Conservation (phyloP, 2,329 filamentous ascomycete genomes). For the Arthrobotrys megalospora region DNA sequence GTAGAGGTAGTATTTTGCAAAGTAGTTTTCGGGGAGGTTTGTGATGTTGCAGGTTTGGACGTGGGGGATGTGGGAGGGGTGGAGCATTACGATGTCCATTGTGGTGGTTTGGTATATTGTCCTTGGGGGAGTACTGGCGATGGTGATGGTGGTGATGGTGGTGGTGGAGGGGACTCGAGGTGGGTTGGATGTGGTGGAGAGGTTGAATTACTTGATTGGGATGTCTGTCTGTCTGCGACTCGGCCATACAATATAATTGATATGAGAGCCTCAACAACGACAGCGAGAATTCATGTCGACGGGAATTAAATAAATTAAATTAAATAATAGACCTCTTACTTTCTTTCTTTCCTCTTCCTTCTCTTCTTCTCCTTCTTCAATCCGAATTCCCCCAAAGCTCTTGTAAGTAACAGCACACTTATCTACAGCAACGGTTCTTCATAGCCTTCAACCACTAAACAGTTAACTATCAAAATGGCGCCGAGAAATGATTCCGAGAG, state of each 20-base stretch:
- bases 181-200: conserved; percentile 7
- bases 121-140: neutral
- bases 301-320: too few species aligned
- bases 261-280: neutral
- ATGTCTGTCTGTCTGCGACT: neutral
- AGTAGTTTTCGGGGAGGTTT: conserved; percentile 99
- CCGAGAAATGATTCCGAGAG: too few species aligned
- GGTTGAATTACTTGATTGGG: conserved; percentile 15
- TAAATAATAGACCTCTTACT: too few species aligned
- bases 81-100: conserved; percentile 94
- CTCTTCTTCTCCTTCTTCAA: too few species aligned
- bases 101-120: conserved; percentile 65
- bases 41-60: conserved; percentile 99
- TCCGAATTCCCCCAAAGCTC: too few species aligned
- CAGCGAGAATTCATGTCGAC: neutral
- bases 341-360: too few species aligned
- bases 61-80: conserved; percentile 85
- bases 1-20: conserved; percentile 99
- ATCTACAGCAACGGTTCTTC: too few species aligned
- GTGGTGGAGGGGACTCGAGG: neutral
- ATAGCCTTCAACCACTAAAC: too few species aligned
- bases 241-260: too few species aligned
- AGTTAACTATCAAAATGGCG: too few species aligned
- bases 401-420: too few species aligned
- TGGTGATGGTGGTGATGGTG: neutral